phyloP scores from a whole-genome alignment of 306 rosid species.

The Prunus davidiana region DNA sequence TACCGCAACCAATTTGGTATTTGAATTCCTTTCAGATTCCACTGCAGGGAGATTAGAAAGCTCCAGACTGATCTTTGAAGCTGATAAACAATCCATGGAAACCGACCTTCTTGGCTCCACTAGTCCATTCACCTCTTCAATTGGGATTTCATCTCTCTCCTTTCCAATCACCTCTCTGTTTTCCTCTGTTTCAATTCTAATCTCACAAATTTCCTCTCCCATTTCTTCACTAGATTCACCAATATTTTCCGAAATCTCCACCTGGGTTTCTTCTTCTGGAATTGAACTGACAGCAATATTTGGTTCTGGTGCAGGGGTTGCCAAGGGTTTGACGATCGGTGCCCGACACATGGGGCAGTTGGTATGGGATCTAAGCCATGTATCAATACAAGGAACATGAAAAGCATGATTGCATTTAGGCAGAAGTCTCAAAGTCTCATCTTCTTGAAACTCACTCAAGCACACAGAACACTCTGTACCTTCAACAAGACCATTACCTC shows the following conservation, averaged over 20 bases:
- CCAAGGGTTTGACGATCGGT: constrained; percentile 39
- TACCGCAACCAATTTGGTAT: not conserved
- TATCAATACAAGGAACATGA: constrained; percentile 79
- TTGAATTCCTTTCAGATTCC: constrained; percentile 23
- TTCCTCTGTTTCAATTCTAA: constrained; percentile 22
- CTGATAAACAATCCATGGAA: constrained; percentile 57
- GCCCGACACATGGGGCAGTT: constrained; percentile 88
- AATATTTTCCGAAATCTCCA: constrained; percentile 9
- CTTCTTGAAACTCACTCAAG: constrained; percentile 69
- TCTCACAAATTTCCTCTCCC: constrained; percentile 25
- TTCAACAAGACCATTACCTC: constrained; percentile 70
- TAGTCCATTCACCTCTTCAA: not conserved
- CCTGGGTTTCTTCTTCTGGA: constrained; percentile 28
- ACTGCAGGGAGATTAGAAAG: constrained; percentile 14
- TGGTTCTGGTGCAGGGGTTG: constrained; percentile 15
- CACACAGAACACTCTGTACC: constrained; percentile 86
- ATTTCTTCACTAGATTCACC: constrained; percentile 6
- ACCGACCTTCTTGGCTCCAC: constrained; percentile 53
- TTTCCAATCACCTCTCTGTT: constrained; percentile 22
- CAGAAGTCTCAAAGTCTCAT: constrained; percentile 65
- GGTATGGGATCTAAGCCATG: constrained; percentile 88
- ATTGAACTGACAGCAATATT: constrained; percentile 6
- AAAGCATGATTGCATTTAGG: constrained; percentile 89
- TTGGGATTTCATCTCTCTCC: constrained; percentile 11
- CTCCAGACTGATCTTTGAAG: constrained; percentile 34